These are phyloP conservation scores for Sutorius australiensis DNA, from an alignment of 768 basidiomycete genomes.

Conservation along the genomic window DNA sequence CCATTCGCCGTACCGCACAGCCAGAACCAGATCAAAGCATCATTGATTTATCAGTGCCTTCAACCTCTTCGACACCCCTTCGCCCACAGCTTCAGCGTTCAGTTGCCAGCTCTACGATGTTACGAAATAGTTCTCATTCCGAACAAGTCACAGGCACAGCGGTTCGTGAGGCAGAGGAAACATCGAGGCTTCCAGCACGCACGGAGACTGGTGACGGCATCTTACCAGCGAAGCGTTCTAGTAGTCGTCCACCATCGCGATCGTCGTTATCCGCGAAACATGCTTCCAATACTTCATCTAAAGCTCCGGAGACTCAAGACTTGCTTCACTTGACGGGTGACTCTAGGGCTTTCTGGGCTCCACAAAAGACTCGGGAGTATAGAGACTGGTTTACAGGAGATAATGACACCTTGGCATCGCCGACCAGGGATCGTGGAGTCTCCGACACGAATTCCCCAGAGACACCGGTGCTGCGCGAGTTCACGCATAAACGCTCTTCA, in stretches of 20 bases:
- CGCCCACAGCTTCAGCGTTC: conserved; percentile 22
- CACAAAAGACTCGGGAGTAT: conserved; percentile 31
- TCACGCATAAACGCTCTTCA: conserved; percentile 70
- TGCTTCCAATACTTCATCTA: conserved; percentile 45
- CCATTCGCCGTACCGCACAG: conserved; percentile 15
- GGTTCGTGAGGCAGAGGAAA: conserved; percentile 40
- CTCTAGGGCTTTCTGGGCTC: conserved; percentile 5
- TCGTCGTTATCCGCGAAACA: conserved; percentile 51
- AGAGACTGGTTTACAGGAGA: conserved; percentile 78
- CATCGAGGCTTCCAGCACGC: conserved; percentile 5
- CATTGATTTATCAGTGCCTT: conserved; percentile 21
- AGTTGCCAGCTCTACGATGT: conserved; percentile 6
- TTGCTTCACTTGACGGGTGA: conserved; percentile 18
- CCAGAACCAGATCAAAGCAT: conserved; percentile 16
- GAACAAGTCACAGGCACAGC: conserved; percentile 54
- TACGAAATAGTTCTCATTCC: conserved; percentile 46
- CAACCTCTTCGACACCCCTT: conserved; percentile 20
- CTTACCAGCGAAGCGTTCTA: conserved; percentile 14
- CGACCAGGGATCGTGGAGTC: conserved; percentile 15
- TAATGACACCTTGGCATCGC: conserved; percentile 37
- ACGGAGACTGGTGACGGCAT: conserved; percentile 16
- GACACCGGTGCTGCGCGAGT: conserved; percentile 58
- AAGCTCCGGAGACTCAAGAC: conserved; percentile 25
- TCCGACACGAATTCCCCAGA: conserved; percentile 22
- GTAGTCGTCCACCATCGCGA: conserved; percentile 28